phyloP scores from a whole-genome alignment of 2,329 filamentous ascomycete genomes.

The Fusarium guadeloupense region DNA sequence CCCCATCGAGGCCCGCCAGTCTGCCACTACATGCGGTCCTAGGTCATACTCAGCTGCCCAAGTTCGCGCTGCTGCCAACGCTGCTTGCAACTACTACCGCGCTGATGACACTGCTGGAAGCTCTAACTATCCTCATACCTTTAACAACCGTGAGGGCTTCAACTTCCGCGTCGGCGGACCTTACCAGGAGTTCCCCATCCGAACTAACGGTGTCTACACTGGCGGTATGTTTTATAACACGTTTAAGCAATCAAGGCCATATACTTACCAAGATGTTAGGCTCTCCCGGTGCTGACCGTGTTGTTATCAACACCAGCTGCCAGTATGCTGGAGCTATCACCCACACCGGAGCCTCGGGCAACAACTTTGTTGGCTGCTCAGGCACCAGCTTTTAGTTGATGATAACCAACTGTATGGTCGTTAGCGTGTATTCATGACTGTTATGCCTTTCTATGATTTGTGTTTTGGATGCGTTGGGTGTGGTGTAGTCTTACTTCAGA shows the following conservation, averaged over 20 bases:
- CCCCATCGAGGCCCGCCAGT: conserved; percentile 39
- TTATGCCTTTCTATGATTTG: too few relatives aligned
- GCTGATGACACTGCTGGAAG: conserved; percentile 39
- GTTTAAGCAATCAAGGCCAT: too few relatives aligned
- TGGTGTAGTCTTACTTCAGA: too few relatives aligned
- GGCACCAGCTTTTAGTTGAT: conserved; percentile 33
- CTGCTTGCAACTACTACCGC: conserved; percentile 41
- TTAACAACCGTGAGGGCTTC: conserved; percentile 53
- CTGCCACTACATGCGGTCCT: conserved; percentile 45
- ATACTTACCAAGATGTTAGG: too few relatives aligned
- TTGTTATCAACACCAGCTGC: conserved; percentile 68
- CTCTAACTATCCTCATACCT: conserved; percentile 51
- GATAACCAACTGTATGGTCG: too few relatives aligned
- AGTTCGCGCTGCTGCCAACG: conserved; percentile 43
- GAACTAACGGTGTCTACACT: conserved; percentile 46
- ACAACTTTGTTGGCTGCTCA: conserved; percentile 72
- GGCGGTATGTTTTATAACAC: conserved; percentile 48
- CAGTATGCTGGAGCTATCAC: conserved; percentile 72
- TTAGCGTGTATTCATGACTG: too few relatives aligned
- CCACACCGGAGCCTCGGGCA: conserved; percentile 73
- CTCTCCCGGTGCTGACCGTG: conserved; percentile 70
- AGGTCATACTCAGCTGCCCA: conserved; percentile 42
- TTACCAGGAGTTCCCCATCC: conserved; percentile 54
- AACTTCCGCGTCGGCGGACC: conserved; percentile 46
- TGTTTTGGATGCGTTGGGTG: too few relatives aligned